Evolutionary conservation across 2,329 filamentous ascomycete genomes (phyloP).

Genomic region (Trichoderma sp.): DNA sequence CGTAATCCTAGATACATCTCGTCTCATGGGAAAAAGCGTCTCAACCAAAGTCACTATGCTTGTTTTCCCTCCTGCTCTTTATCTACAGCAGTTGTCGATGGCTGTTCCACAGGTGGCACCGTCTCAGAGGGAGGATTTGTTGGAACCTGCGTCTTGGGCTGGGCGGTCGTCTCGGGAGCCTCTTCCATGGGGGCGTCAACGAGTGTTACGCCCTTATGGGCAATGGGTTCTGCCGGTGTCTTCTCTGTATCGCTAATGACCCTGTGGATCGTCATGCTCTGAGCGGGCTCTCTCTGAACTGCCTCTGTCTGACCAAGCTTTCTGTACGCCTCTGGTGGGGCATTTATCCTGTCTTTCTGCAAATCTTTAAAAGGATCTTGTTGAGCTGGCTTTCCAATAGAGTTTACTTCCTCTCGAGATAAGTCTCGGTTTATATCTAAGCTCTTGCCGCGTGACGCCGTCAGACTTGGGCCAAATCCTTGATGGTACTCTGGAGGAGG

Average conservation of each 20-base stretch:
- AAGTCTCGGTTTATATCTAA: constrained; percentile 45
- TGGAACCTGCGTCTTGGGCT: neutral
- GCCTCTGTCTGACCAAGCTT: neutral
- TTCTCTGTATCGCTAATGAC: constrained; percentile 1
- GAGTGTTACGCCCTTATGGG: neutral
- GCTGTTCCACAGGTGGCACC: constrained; percentile 11
- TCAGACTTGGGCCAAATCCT: constrained; percentile 28
- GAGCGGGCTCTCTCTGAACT: neutral
- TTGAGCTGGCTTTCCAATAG: neutral
- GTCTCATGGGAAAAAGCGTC: neutral
- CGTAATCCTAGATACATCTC: constrained; percentile 8
- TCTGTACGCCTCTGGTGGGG: neutral
- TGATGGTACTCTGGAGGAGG: constrained; percentile 38
- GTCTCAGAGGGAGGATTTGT: neutral
- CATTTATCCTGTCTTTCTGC: neutral
- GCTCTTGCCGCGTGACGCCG: constrained; percentile 45
- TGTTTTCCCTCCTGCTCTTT: constrained; percentile 17
- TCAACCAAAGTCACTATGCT: neutral
- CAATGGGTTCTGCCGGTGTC: neutral
- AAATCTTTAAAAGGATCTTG: neutral
- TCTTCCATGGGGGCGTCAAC: neutral
- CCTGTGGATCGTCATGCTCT: constrained; percentile 11
- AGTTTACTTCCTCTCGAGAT: constrained; percentile 16
- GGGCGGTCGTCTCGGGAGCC: neutral
- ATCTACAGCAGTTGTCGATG: constrained; percentile 10